Evolutionary conservation across 495 filamentous ascomycete species (phyloP).

Genomic region (Podospora pseudopauciseta): DNA sequence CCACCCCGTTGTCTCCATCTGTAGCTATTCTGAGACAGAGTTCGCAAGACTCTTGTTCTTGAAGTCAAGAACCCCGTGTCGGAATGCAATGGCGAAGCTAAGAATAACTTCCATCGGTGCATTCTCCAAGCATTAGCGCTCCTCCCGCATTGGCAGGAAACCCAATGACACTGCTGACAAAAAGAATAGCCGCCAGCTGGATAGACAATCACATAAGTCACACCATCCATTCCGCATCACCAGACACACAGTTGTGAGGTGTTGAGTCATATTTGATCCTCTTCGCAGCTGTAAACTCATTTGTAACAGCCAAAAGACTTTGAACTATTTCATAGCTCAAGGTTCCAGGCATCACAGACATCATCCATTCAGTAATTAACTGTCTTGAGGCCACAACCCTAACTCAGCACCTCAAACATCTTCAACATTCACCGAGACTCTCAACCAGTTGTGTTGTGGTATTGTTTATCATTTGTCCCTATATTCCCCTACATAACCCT

Average conservation of each 20-base stretch:
- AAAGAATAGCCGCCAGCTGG: neutral
- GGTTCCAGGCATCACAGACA: neutral
- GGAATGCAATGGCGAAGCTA: neutral
- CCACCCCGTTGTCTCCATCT: neutral
- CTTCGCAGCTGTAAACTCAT: neutral
- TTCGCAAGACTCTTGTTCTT: neutral
- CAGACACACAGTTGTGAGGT: neutral
- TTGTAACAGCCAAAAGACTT: neutral
- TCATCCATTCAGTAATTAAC: too few relatives aligned
- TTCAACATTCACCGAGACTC: neutral
- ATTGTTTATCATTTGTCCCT: neutral
- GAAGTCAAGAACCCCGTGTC: neutral
- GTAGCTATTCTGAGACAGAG: neutral
- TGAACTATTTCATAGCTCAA: neutral
- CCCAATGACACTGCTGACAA: neutral
- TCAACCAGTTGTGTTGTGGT: neutral
- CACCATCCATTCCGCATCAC: neutral
- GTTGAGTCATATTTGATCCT: neutral
- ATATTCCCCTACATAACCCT: neutral
- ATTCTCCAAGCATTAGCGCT: too few relatives aligned
- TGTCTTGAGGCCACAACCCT: neutral
- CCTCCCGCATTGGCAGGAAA: too few relatives aligned
- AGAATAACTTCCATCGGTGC: neutral
- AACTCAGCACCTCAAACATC: neutral
- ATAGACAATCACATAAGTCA: neutral